These are phyloP conservation scores for Brassica nigra DNA, from an alignment of 345 rosid genomes.

Conservation along the genomic window DNA sequence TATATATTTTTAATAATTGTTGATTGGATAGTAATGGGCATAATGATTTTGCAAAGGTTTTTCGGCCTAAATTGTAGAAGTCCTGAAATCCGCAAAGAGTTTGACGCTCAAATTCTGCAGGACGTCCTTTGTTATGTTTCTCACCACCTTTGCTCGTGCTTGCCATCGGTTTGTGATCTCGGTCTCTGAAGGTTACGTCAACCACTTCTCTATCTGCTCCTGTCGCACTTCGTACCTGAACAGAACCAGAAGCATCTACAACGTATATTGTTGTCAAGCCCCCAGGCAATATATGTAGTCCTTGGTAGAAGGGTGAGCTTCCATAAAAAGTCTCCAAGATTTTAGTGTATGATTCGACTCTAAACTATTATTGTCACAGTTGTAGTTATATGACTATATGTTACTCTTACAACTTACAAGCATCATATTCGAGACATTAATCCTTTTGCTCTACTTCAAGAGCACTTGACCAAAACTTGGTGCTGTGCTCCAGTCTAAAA, in stretches of 20 bases:
- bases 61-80: no score
- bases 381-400: conserved; percentile 6
- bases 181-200: conserved; percentile 52
- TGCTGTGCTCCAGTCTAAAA: no score
- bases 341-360: conserved; percentile 22
- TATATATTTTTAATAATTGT: no score
- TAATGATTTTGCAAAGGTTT: no score
- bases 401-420: not conserved
- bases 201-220: conserved; percentile 50
- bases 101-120: conserved; percentile 68
- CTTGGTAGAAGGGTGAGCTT: conserved; percentile 1
- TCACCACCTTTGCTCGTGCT: conserved; percentile 68
- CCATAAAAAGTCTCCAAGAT: conserved; percentile 10
- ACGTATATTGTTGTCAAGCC: conserved; percentile 23
- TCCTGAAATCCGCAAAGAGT: conserved; percentile 52
- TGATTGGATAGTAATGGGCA: no score
- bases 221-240: conserved; percentile 45
- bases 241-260: conserved; percentile 4
- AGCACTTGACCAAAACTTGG: no score
- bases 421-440: not conserved
- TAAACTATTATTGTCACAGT: not conserved
- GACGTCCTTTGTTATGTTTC: conserved; percentile 53
- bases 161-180: conserved; percentile 61
- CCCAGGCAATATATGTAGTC: not conserved
- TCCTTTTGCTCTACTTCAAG: not conserved